Base-by-base conservation (phyloP, 2,329 filamentous ascomycete genomes). In the Bipolaris sorokiniana region DNA sequence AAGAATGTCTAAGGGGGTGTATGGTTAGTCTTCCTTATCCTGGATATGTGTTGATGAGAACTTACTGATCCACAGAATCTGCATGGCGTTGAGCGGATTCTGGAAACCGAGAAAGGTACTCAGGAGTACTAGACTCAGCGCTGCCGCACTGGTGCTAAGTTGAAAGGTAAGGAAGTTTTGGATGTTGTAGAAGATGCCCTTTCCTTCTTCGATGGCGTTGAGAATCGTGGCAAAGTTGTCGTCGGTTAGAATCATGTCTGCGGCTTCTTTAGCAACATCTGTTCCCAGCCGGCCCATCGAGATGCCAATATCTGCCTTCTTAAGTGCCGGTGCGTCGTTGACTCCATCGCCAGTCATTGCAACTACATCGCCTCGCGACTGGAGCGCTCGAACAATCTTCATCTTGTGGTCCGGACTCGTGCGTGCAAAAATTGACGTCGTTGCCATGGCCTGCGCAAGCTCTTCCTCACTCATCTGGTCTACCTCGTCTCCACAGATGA, bases 101-200 rank as follows among this genome's bases (percentile, higher is more conserved):
- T 92, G 93, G 80, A 96, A 95, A 37, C 95, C 95, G 60, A 97
- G 84, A 66, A 91, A 90, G 28, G 92, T 97, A 82, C 93, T 97
- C 70, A 99, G 78, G 65, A 99, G 86, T 16, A 99, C 95, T 51
- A 99, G 83, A 56, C 90, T 92, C 65, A 99, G 82, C 59, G 95
- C 92, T 52, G 96, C 95, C 18, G 96, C 95, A 74, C 92, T 97
- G 46, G 95, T 99, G 77, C 93, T 97, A 56, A 99, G 85, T 80
- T 99, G 96, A 79, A 99, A 99, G 0, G 95, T 98, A 62, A 99
- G 84, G 79, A 99, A 99, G 77, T 99, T 99, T 74, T 99, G 95
- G 65, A 99, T 98, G 77, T 99, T 99, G 84, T 95, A 97, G 79
- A 99, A 99, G 67, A 99, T 99, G 53, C 93, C 95, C 78, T 99